A percentile compares a stretch with the other conserved stretches of the same genome.
These are phyloP conservation scores for Pichia sporocuriosa DNA, from an alignment of 805 yeast genomes.

Conservation along the genomic window DNA sequence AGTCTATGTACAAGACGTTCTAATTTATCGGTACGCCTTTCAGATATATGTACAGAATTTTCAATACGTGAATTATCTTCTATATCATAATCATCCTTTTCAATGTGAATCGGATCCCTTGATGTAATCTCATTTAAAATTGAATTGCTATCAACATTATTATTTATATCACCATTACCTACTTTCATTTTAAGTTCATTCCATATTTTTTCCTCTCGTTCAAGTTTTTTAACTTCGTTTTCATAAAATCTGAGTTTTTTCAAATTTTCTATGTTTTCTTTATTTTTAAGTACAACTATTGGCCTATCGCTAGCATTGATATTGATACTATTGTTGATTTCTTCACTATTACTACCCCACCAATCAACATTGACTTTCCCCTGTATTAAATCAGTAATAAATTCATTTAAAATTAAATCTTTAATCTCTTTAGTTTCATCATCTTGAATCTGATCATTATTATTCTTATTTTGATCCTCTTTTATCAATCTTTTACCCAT, in stretches of 20 bases:
- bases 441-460: constrained; percentile 10
- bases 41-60: constrained; percentile 8
- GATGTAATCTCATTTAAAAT: neutral
- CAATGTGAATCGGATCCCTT: constrained; percentile 6
- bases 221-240: constrained; percentile 37
- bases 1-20: constrained; percentile 33
- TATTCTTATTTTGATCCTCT: constrained; percentile 11
- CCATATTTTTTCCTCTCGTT: constrained; percentile 45
- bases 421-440: constrained; percentile 19
- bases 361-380: constrained; percentile 62
- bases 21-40: constrained; percentile 15
- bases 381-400: constrained; percentile 49
- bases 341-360: constrained; percentile 41
- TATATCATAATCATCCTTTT: neutral
- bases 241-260: constrained; percentile 42
- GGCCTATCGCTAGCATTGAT: constrained; percentile 14
- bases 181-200: constrained; percentile 6
- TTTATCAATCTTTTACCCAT: constrained; percentile 45
- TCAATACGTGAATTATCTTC: constrained; percentile 2
- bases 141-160: neutral
- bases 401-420: constrained; percentile 47
- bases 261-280: constrained; percentile 48
- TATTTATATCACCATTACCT: neutral
- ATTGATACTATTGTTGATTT: too few species aligned
- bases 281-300: constrained; percentile 45